These are phyloP conservation scores for Leishmania lainsoni DNA, from an alignment of 208 protist species.

Conservation along the genomic window DNA sequence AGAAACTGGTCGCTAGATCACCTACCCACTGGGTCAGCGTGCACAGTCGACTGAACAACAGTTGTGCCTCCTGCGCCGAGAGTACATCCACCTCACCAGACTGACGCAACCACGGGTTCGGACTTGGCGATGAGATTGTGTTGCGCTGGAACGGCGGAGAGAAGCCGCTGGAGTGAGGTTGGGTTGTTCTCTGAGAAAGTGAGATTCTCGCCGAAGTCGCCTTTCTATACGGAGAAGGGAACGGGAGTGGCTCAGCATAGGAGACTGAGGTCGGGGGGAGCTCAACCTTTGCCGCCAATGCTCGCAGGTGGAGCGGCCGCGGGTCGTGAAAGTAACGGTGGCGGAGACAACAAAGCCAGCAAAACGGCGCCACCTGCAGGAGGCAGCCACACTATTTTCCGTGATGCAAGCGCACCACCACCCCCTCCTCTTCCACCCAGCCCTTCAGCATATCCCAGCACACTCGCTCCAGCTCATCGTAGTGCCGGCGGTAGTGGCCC, in stretches of 20 bases:
- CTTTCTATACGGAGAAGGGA: neutral
- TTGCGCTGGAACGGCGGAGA: neutral
- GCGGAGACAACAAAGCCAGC: neutral
- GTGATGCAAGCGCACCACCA: neutral
- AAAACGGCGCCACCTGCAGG: neutral
- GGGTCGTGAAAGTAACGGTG: neutral
- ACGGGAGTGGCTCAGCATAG: neutral
- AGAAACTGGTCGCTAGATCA: neutral
- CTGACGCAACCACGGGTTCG: neutral
- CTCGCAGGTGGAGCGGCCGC: neutral
- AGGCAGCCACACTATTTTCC: neutral
- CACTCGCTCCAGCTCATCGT: conserved; percentile 13
- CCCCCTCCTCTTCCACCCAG: neutral
- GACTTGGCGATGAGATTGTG: neutral
- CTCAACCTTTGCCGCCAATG: neutral
- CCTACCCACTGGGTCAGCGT: conserved; percentile 17
- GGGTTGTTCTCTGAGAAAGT: neutral
- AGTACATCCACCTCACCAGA: neutral
- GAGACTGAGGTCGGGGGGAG: neutral
- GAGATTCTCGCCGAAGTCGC: neutral
- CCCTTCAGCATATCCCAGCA: conserved; percentile 23
- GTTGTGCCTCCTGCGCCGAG: neutral
- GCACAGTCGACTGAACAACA: conserved; percentile 12
- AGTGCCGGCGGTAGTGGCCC: conserved; percentile 13
- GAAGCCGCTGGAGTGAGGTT: neutral